Evolutionary conservation across 495 filamentous ascomycete genomes (phyloP).

Genomic region (Copromyces sp.): DNA sequence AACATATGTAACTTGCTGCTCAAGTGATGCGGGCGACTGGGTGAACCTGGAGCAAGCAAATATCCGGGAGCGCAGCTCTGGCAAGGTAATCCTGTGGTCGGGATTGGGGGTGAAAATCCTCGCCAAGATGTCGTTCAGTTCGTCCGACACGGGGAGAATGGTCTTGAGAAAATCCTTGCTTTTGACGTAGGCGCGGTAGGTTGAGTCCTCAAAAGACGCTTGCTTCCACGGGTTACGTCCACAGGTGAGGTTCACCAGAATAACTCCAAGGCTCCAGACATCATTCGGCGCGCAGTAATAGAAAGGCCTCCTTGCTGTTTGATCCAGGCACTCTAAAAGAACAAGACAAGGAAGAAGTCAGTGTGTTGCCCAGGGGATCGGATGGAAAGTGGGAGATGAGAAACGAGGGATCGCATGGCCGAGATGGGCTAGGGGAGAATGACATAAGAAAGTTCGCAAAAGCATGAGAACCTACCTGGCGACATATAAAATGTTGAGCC

Average conservation of each 20-base stretch:
- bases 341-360: constrained; percentile 18
- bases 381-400: constrained; percentile 3
- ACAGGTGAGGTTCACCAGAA: constrained; percentile 95
- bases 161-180: constrained; percentile 82
- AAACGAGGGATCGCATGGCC: not conserved
- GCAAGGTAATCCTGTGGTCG: constrained; percentile 70
- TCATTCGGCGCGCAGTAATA: constrained; percentile 94
- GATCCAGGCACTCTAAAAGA: constrained; percentile 80
- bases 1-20: constrained; percentile 32
- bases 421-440: not conserved
- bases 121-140: constrained; percentile 79
- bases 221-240: constrained; percentile 98
- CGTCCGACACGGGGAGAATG: constrained; percentile 84
- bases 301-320: constrained; percentile 65
- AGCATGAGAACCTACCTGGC: constrained; percentile 59
- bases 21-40: constrained; percentile 30
- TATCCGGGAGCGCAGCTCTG: constrained; percentile 71
- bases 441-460: constrained; percentile 3
- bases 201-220: constrained; percentile 85
- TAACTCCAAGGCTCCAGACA: constrained; percentile 94
- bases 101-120: constrained; percentile 88
- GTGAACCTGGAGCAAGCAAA: constrained; percentile 70
- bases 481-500: constrained; percentile 99
- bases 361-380: constrained; percentile 9
- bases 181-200: constrained; percentile 83